Percentiles rank a stretch among this genome's conserved stretches.
Evolutionary conservation across 2,329 filamentous ascomycete genomes (phyloP).

Genomic region (Alternaria conjuncta): DNA sequence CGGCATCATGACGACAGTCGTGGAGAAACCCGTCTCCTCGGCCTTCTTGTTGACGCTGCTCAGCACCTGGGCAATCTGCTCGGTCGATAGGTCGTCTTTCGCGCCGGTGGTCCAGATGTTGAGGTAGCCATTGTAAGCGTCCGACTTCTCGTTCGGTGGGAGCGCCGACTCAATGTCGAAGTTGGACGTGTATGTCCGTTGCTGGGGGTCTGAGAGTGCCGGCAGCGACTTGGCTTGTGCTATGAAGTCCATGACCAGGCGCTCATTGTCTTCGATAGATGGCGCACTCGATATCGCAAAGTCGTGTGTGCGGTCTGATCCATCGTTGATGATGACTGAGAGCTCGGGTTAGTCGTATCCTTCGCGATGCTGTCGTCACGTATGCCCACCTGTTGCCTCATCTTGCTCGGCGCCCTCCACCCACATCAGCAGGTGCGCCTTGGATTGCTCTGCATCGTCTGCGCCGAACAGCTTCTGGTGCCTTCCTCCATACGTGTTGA

Average conservation of each 20-base stretch:
- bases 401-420: conserved; percentile 49
- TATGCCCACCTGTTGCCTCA: conserved; percentile 38
- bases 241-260: conserved; percentile 46
- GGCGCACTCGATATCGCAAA: conserved; percentile 47
- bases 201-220: conserved; percentile 32
- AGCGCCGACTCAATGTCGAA: conserved; percentile 31
- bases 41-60: conserved; percentile 16
- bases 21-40: conserved; percentile 27
- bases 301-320: conserved; percentile 19
- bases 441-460: conserved; percentile 25
- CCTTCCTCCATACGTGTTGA: conserved; percentile 55
- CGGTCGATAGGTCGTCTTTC: conserved; percentile 15
- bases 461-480: conserved; percentile 51
- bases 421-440: conserved; percentile 47
- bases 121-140: conserved; percentile 40
- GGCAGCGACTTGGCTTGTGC: conserved; percentile 44
- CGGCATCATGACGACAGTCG: conserved; percentile 50
- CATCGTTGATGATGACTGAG: conserved; percentile 35
- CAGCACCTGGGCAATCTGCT: conserved; percentile 22
- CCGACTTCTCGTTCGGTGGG: conserved; percentile 23
- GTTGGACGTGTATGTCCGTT: conserved; percentile 31
- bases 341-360: conserved; percentile 19
- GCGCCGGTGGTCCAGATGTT: conserved; percentile 33
- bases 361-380: background rate
- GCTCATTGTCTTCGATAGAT: conserved; percentile 40